A percentile compares a stretch with the other conserved stretches of the same genome.
These are phyloP conservation scores for Colletotrichum cordylinicola DNA, from an alignment of 2,329 filamentous ascomycete species.

Conservation along the genomic window DNA sequence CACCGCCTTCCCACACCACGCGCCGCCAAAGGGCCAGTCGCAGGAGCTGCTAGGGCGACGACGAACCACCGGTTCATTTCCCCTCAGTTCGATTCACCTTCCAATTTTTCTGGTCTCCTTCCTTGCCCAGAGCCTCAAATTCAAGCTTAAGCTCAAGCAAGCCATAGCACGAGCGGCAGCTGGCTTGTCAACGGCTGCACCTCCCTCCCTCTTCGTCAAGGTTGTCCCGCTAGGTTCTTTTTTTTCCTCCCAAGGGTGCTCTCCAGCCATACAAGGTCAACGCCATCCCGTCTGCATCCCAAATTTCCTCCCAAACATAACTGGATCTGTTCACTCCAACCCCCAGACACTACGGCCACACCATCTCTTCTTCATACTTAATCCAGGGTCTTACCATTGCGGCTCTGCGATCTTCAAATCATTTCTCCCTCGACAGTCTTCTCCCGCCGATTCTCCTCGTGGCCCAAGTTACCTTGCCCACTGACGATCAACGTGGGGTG, in stretches of 20 bases:
- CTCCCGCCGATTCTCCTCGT: neutral
- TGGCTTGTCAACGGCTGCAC: neutral
- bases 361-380: neutral
- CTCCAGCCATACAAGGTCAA: neutral
- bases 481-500: neutral
- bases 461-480: neutral
- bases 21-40: neutral
- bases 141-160: neutral
- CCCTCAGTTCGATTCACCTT: neutral
- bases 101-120: neutral
- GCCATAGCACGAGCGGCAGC: neutral
- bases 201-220: neutral
- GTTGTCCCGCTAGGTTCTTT: neutral
- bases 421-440: neutral
- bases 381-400: conserved; percentile 6
- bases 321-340: neutral
- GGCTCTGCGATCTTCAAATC: conserved; percentile 2
- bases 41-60: neutral
- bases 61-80: neutral
- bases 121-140: neutral
- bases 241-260: neutral
- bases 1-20: conserved; percentile 8
- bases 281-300: neutral
- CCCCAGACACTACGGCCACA: conserved; percentile 3
- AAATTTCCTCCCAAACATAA: neutral